These are phyloP conservation scores for Teratosphaeria epicoccoides DNA, from an alignment of 2,329 filamentous ascomycete genomes.

Conservation along the genomic window DNA sequence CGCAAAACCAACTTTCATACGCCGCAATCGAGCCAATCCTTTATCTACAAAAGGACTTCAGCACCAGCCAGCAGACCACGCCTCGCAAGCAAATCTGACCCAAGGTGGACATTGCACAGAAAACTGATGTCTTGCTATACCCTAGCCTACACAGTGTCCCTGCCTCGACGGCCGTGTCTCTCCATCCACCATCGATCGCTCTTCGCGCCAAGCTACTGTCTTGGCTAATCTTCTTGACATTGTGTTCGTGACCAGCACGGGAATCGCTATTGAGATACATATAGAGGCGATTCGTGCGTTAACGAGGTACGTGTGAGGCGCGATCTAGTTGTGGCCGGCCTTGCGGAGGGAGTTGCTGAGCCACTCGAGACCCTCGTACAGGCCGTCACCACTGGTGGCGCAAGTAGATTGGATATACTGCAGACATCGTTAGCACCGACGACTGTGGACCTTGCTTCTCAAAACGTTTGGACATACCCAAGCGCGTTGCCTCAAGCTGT, in stretches of 20 bases:
- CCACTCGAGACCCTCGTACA: conserved; percentile 89
- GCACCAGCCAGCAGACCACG: background rate
- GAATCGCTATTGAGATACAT: background rate
- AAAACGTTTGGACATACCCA: conserved; percentile 62
- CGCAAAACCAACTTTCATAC: background rate
- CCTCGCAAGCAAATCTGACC: background rate
- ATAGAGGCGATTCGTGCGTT: background rate
- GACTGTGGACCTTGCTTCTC: background rate
- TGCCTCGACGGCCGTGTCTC: background rate
- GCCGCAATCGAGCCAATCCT: background rate
- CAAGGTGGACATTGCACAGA: background rate
- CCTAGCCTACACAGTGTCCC: background rate
- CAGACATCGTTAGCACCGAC: background rate
- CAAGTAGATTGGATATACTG: conserved; percentile 99
- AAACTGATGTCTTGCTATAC: background rate
- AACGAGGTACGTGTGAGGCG: background rate
- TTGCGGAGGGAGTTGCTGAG: conserved; percentile 46
- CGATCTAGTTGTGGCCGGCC: conserved; percentile 38
- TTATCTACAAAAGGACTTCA: background rate
- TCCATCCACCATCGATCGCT: background rate
- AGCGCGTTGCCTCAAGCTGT: conserved; percentile 95
- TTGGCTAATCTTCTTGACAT: background rate
- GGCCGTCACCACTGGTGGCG: conserved; percentile 96
- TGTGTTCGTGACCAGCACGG: background rate
- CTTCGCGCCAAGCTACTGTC: background rate